A percentile compares a stretch with the other conserved stretches of the same genome.
Conservation (phyloP, 177 flowering plant species). For the Vitis hybrid region DNA sequence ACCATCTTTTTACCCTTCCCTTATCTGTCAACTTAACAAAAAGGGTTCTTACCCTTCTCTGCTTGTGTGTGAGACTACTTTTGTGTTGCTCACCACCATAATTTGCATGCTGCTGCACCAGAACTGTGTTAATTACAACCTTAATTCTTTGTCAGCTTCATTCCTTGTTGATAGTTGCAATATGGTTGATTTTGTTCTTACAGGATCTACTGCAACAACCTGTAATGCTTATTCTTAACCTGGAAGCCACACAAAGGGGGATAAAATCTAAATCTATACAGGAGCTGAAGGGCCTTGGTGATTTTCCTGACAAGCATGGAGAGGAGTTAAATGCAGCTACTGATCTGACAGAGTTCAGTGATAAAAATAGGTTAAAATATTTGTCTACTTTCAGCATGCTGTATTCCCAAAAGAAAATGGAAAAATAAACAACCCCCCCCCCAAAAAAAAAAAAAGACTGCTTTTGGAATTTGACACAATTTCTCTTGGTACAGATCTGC, state of each 20-base stretch:
- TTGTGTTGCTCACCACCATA: no score
- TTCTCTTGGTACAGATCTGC: conserved; percentile 33
- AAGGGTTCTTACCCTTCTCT: no score
- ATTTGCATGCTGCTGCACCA: no score
- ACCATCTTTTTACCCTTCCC: no score
- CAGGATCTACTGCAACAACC: conserved; percentile 79
- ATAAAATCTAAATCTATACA: conserved; percentile 21
- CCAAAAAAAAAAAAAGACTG: not conserved
- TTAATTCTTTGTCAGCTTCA: not conserved
- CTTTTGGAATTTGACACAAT: not conserved
- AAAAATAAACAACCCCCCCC: no score
- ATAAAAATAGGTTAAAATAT: conserved; percentile 43
- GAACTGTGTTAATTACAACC: not conserved
- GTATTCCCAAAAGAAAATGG: no score
- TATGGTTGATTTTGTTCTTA: conserved; percentile 11
- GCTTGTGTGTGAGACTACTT: no score
- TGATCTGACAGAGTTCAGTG: conserved; percentile 30
- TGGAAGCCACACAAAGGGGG: conserved; percentile 36
- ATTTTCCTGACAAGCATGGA: conserved; percentile 20
- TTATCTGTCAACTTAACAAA: no score
- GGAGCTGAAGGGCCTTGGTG: conserved; percentile 15
- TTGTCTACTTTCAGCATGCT: not conserved
- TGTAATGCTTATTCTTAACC: conserved; percentile 48
- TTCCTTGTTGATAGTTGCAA: not conserved
- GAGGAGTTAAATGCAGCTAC: conserved; percentile 21